phyloP scores from a whole-genome alignment of 2,329 filamentous ascomycete genomes.

The Alternaria sp. region DNA sequence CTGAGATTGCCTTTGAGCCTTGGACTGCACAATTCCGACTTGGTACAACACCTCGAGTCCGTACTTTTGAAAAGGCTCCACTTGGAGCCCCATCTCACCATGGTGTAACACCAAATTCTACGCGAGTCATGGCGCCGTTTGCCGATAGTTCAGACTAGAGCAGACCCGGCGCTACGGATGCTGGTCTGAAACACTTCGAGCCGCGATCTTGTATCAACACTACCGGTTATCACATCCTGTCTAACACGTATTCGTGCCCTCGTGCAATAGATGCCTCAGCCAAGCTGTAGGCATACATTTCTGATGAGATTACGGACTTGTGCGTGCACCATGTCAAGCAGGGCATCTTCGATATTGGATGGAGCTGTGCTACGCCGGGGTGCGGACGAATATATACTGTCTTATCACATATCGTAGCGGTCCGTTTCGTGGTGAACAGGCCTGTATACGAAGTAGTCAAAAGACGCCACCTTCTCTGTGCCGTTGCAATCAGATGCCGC shows the following conservation, averaged over 20 bases:
- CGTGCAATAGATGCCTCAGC: slow-evolving; percentile 28
- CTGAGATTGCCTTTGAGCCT: slow-evolving; percentile 3
- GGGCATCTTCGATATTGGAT: neutral
- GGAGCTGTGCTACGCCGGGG: neutral
- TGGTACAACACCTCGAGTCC: neutral
- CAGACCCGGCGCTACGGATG: neutral
- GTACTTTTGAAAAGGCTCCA: neutral
- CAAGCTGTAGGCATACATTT: slow-evolving; percentile 3
- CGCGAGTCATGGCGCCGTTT: slow-evolving; percentile 1
- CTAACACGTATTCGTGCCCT: slow-evolving; percentile 14
- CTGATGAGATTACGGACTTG: neutral
- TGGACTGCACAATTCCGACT: slow-evolving; percentile 1
- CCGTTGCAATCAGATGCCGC: slow-evolving; percentile 45
- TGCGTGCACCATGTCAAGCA: neutral
- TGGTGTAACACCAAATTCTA: slow-evolving; percentile 1
- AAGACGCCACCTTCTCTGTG: slow-evolving; percentile 32
- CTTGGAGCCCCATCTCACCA: neutral
- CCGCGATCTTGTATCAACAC: slow-evolving; percentile 12
- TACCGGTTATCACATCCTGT: neutral
- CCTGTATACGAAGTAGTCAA: slow-evolving; percentile 43
- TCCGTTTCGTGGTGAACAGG: slow-evolving; percentile 40
- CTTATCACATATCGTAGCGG: slow-evolving; percentile 34
- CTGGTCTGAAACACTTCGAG: slow-evolving; percentile 14
- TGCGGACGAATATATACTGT: neutral
- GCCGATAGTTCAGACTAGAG: neutral